Conservation (phyloP, 2,329 filamentous ascomycete genomes). For the Penicillium sp. region DNA sequence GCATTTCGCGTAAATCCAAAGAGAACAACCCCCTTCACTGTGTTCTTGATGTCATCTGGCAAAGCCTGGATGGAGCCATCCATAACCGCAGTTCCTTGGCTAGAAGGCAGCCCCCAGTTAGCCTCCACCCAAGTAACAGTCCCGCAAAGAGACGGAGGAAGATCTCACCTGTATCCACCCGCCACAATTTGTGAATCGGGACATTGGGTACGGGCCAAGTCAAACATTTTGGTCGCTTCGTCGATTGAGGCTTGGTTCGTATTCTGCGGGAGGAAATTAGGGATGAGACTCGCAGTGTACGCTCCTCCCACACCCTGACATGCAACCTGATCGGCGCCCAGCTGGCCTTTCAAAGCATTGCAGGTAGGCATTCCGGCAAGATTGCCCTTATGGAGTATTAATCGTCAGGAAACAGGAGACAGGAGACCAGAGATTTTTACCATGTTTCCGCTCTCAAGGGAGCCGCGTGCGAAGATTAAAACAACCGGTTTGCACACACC, state of each 20-base stretch:
- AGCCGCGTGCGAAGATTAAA: slow-evolving; percentile 56
- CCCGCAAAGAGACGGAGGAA: no score
- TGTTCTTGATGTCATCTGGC: slow-evolving; percentile 29
- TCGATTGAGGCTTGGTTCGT: slow-evolving; percentile 42
- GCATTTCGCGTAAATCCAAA: slow-evolving; percentile 51
- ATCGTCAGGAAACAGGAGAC: no score
- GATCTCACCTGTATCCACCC: slow-evolving; percentile 40
- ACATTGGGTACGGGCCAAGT: slow-evolving; percentile 49
- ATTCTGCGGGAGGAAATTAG: slow-evolving; percentile 46
- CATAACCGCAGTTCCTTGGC: slow-evolving; percentile 52
- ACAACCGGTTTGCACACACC: slow-evolving; percentile 49
- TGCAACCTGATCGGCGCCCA: slow-evolving; percentile 29
- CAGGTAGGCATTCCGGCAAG: slow-evolving; percentile 27
- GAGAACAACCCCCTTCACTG: slow-evolving; percentile 47
- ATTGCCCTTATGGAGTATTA: no score
- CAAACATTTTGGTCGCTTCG: slow-evolving; percentile 49
- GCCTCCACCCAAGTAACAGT: no score
- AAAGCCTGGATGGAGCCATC: slow-evolving; percentile 45
- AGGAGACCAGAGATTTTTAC: slow-evolving; percentile 38
- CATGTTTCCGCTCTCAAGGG: slow-evolving; percentile 55
- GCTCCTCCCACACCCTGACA: slow-evolving; percentile 53
- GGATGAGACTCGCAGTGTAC: slow-evolving; percentile 44
- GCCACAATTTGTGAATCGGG: slow-evolving; percentile 51
- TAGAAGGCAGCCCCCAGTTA: slow-evolving; percentile 18
- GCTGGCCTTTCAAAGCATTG: slow-evolving; percentile 29